Base-by-base conservation (phyloP, 2,329 filamentous ascomycete genomes). In the Thelonectria blattea region DNA sequence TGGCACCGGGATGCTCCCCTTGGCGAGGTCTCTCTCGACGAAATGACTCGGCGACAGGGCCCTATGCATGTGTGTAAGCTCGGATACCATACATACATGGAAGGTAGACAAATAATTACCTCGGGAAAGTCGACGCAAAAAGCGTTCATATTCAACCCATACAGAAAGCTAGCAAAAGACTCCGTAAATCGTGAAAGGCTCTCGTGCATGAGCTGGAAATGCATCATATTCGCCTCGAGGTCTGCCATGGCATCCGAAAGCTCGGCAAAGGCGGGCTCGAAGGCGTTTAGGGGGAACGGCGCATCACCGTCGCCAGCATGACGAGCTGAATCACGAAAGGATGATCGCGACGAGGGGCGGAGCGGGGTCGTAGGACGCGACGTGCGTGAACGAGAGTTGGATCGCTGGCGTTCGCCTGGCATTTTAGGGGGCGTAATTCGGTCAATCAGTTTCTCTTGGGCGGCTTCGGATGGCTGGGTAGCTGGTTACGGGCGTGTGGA, bases 41-140 rank as follows among this genome's bases (percentile, higher is more conserved):
- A 73, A 97, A 97, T 1, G 92, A 96, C 68, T 97, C 93, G 9
- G 88, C 73, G 65, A 96, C 87, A 0, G 93, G 93, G 1, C 91
- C 91, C 91, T 95, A 58, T 46, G 7, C 18, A n/a, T n/a, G 22
- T 37, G 37, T 43, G 49, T 66, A 18, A 60, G 63, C 46, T 52
- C 54, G 45, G 46, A 49, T 22, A 32, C 17, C 30, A 22, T 9
- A 22, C 17, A 53, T 42, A 22, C 30, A 57, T 27, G 32, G 3
- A 18, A 3, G 18, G 45, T 43, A 32, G 12, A 49, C 6, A 27
- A 52, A 56, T 53, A 57, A 74, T 52, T 78, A 93, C 93, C 86
- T 99, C 95, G 0, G 93, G 91, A 66, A 97, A 99, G 75, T 99
- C 95, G 32, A 98, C 93, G 75, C 94, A 98, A 75, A 98, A 99